Base-by-base conservation (phyloP, 371 early-diverging fungal genomes). In the Rhizopus sp. region DNA sequence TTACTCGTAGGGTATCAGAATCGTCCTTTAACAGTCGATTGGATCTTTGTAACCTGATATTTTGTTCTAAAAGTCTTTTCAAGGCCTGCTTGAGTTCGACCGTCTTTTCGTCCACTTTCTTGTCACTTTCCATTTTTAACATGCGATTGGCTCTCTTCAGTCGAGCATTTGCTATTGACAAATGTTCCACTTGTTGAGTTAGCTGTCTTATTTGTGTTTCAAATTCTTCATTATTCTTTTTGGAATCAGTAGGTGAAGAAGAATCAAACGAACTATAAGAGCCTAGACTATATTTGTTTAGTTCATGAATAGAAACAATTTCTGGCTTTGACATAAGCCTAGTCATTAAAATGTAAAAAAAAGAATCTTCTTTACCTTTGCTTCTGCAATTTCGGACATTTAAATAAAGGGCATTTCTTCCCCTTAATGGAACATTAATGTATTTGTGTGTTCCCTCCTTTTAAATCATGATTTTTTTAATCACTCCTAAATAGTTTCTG, bases 1-100 rank as follows among this genome's bases (percentile, higher is more conserved):
- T 51, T 54, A 68, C 60, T 57, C 60, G 47, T 42, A 57, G 50
- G 17, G 52, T 50, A 46, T 62, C 41, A 13, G 68, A 54, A 16
- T 79, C 80, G 40, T 73, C 65, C 47, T 69, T 58, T 41, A 76
- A 49, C 16, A 79, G 54, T 53, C 75, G 51, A 56, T 72, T 72
- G 16, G 67, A 66, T 33, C 80, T 64, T 35, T 79, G 80, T 29
- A 79, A 53, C 47, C 76, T 64, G 40, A 79, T 70, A 54, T 79
- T 79, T 44, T 69, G 70, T n/a, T 64, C 60, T 9, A 58, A 39
- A 16, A 76, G 60, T 17, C 60, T 61, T 23, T 62, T 64, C 37
- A 79, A 74, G 40, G 74, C 70, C 55, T 72, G 57, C 61, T 69
- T 68, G 33, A 79, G 62, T 52, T 67, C 64, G 12, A 47, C 47